Evolutionary conservation across 306 rosid species (phyloP), one percentile per base, ranked within the genome.

Genomic region (Cicer judaicum): DNA sequence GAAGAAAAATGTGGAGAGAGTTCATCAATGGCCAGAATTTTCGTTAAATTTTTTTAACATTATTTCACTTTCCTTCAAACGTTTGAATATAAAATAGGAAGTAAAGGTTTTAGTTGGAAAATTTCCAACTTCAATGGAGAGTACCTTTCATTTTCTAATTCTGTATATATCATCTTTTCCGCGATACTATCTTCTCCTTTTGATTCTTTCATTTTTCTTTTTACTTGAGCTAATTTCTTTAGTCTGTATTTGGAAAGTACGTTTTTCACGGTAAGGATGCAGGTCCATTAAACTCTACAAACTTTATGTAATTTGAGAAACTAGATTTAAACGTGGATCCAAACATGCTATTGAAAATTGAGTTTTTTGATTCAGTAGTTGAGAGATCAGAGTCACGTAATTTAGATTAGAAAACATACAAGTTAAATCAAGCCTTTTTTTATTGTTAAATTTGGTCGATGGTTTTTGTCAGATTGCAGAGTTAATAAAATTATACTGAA

Each of bases 1-100:
- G 55, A 13, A 68, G 62, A 61, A 63, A 46, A 10, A 10, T 64
- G 15, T 59, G 67, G 42, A 77, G 48, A 21, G 36, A 59, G 52
- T 64, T 29, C 42, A 54, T 59, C 29, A 2, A 11, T 59, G 42
- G 64, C 41, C 18, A 59, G 9, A 29, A 5, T 29, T 29, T 59
- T 59, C 8, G 1, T 59, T 12, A 12, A 29, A 29, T 11, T 29
- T 24, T 10, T 10, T 57, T 10, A 56, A 57, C 64, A 21, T 21
- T 24, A 57, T 59, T 16, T 59, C 65, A 29, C 14, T 12, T 59
- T 29, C 65, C 65, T 29, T 56, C 63, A 56, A 56, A 11, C 63
- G 10, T 55, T 19, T 55, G 36, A 55, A 55, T 54, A 54, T 54
- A 54, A 54, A 9, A 8, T 54, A 8, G 60, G 19, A 54, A 18